Evolutionary conservation across 768 basidiomycete genomes (phyloP), one percentile per base, ranked within the genome.

Genomic region (Pholiota conissans): DNA sequence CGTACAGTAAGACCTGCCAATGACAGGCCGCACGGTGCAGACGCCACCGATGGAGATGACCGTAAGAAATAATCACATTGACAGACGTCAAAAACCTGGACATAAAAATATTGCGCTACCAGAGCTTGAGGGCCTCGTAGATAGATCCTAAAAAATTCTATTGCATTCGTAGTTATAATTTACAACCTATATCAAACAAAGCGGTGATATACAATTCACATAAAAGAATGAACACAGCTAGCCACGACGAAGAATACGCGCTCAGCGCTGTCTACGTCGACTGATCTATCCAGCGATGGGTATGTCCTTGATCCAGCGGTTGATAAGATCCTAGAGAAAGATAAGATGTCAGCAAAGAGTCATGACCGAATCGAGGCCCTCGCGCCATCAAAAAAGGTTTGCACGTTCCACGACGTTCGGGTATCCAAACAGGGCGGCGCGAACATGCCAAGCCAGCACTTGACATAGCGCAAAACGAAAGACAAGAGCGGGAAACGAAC

Each of bases 271-370:
- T 46, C 42, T 29, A 55, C 37, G 24, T 39, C 29, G 37, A 40
- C 9, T 48, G 37, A 18, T 32, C 22, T 59, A 54, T 34, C 60
- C 48, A 13, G 69, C 68, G 32, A 86, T 70, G n/a, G 85, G 83
- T 22, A 73, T 67, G 66, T 87, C 76, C 52, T 62, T 60, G 40
- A 86, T 77, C 86, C 86, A 87, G 56, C 79, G 77, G 11, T 78
- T 79, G 68, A 87, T 76, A 26, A 69, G 64, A 49, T 69, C 67
- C 67, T 69, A 56, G 16, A 35, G 57, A 53, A 50, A 32, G 55
- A 40, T 27, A 29, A 18, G 29, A 8, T 30, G 29, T 45, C 53
- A 20, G 40, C 32, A 29, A 32, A 55, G 16, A 54, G 60, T 42
- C n/a, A n/a, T n/a, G 55, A 34, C 27, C 42, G 22, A 29, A 49